These are phyloP conservation scores for Tilletia indica DNA, from an alignment of 1,284 basidiomycete genomes.

Conservation along the genomic window DNA sequence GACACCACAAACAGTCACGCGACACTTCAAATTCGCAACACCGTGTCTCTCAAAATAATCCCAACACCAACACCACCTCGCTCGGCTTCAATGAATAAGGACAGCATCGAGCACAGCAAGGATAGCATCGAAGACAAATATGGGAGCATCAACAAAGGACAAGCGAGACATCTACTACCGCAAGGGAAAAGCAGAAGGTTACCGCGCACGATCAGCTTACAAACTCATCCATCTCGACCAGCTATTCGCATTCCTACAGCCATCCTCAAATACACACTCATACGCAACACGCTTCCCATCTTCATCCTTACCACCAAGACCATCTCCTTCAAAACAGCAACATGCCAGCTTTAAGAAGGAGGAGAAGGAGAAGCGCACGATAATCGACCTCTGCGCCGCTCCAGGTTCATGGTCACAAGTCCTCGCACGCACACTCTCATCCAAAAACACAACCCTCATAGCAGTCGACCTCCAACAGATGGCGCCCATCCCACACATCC, in stretches of 20 bases:
- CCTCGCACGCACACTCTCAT: conserved; percentile 50
- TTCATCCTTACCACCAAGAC: conserved; percentile 21
- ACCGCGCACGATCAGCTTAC: conserved; percentile 64
- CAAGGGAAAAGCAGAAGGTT: conserved; percentile 58
- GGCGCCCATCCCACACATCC: conserved; percentile 62
- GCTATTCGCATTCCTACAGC: conserved; percentile 60
- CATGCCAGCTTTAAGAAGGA: not conserved
- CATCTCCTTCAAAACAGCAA: not conserved
- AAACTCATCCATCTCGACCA: conserved; percentile 61
- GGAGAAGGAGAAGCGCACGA: conserved; percentile 44
- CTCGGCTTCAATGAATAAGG: not conserved
- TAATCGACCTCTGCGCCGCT: conserved; percentile 64
- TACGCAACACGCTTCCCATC: not conserved
- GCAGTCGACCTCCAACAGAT: conserved; percentile 64
- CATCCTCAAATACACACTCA: not conserved
- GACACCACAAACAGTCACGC: too few species aligned
- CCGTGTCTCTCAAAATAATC: too few species aligned
- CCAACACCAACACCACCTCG: too few species aligned
- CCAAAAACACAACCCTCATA: conserved; percentile 56
- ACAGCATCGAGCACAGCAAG: not conserved
- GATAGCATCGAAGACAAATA: conserved; percentile 15
- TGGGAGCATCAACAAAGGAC: conserved; percentile 57
- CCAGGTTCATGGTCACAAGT: conserved; percentile 60
- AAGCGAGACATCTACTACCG: conserved; percentile 63
- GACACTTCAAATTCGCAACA: too few species aligned